Percentiles rank a stretch among this genome's conserved stretches.
phyloP scores from a whole-genome alignment of 179 eudicot genomes.

The Patellifolia procumbens region DNA sequence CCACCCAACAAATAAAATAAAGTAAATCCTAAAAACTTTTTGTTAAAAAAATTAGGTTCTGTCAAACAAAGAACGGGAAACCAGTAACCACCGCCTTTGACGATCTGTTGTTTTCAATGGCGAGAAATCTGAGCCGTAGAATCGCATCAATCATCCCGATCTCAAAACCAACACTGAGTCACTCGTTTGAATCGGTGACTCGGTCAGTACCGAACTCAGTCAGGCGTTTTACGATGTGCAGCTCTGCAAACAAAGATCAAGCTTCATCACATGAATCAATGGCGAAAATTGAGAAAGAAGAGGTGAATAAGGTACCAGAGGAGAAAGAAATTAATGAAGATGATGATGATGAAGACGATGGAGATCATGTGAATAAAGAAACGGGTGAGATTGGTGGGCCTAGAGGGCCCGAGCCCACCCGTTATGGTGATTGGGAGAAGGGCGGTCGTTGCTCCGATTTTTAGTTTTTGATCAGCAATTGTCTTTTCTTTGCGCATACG shows the following conservation, averaged over 20 bases:
- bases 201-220: slow-evolving; percentile 21
- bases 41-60: too few relatives aligned
- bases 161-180: slow-evolving; percentile 19
- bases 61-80: too few relatives aligned
- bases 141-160: slow-evolving; percentile 34
- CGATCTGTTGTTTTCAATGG: too few relatives aligned
- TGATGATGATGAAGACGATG: slow-evolving; percentile 41
- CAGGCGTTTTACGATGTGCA: slow-evolving; percentile 30
- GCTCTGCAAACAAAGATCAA: slow-evolving; percentile 35
- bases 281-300: not conserved
- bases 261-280: not conserved
- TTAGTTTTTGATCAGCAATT: slow-evolving; percentile 19
- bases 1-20: too few relatives aligned
- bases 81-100: too few relatives aligned
- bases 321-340: slow-evolving; percentile 12
- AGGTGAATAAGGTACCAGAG: not conserved
- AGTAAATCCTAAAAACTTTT: too few relatives aligned
- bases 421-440: slow-evolving; percentile 86
- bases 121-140: slow-evolving; percentile 49
- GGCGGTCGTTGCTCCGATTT: slow-evolving; percentile 91
- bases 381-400: slow-evolving; percentile 96
- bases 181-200: slow-evolving; percentile 10
- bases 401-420: slow-evolving; percentile 88
- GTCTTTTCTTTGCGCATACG: not conserved
- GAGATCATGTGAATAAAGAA: slow-evolving; percentile 45